Evolutionary conservation across 306 rosid genomes (phyloP).

Genomic region (Quercus glauca): DNA sequence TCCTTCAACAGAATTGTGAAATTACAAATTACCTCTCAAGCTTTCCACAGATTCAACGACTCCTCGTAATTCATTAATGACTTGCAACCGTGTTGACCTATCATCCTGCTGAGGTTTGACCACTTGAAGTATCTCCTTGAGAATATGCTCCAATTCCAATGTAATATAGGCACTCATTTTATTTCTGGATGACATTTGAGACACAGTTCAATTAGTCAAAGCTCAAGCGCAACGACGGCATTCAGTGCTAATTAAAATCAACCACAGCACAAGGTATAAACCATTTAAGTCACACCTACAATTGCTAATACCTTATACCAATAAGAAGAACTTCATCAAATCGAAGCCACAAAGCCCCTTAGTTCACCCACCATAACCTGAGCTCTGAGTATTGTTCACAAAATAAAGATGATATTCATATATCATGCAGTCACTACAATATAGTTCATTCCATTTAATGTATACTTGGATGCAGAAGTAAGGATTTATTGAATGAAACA

Average conservation of each 20-base stretch:
- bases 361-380: background rate
- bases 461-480: background rate
- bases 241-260: conserved; percentile 18
- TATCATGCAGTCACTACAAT: background rate
- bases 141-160: conserved; percentile 56
- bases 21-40: conserved; percentile 52
- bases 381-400: background rate
- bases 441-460: background rate
- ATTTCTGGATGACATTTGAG: conserved; percentile 11
- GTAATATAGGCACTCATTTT: conserved; percentile 36
- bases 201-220: conserved; percentile 6
- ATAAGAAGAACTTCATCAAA: background rate
- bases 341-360: conserved; percentile 8
- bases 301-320: background rate
- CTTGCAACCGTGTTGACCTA: conserved; percentile 44
- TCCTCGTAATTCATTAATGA: conserved; percentile 44
- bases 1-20: conserved; percentile 13
- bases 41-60: conserved; percentile 48
- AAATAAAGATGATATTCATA: background rate
- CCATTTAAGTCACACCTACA: conserved; percentile 2
- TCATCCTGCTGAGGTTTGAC: conserved; percentile 52
- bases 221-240: conserved; percentile 12
- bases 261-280: conserved; percentile 13
- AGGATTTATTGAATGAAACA: background rate
- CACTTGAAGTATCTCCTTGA: conserved; percentile 48